Conservation (phyloP, 2,329 filamentous ascomycete species). For the Talaromyces pinophilus region DNA sequence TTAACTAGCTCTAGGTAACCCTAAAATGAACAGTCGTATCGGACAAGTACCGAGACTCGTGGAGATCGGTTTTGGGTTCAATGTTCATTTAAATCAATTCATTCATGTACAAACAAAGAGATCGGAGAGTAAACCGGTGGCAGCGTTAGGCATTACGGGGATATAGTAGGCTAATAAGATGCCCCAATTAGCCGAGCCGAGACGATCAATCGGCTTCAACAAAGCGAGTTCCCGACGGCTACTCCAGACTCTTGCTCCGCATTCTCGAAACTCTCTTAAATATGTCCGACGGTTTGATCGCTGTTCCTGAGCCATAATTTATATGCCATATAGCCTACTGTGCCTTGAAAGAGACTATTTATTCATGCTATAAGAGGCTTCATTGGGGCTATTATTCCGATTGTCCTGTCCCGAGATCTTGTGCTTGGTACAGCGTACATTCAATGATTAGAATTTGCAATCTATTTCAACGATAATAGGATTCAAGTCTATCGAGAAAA, state of each 20-base stretch:
- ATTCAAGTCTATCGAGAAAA: neutral
- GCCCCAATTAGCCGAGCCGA: neutral
- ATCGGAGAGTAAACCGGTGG: neutral
- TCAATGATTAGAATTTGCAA: neutral
- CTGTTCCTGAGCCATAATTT: neutral
- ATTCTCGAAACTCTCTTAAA: constrained; percentile 1
- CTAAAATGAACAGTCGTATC: neutral
- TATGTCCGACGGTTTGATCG: constrained; percentile 27
- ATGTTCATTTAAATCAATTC: neutral
- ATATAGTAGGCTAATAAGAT: constrained; percentile 7
- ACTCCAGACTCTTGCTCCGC: constrained; percentile 2
- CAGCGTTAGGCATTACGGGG: neutral
- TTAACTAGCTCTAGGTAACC: neutral
- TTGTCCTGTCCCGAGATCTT: neutral
- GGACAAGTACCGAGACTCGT: neutral
- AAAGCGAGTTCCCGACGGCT: neutral
- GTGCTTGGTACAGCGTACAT: neutral
- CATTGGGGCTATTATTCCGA: neutral
- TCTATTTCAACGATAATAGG: neutral
- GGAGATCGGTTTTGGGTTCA: neutral
- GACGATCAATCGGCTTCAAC: constrained; percentile 7
- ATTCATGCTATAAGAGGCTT: neutral
- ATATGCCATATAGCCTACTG: neutral
- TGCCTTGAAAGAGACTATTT: neutral
- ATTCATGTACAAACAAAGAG: neutral